Evolutionary conservation across 192 early-diverging fungal species (phyloP).

Genomic region (Coemansia sp.): DNA sequence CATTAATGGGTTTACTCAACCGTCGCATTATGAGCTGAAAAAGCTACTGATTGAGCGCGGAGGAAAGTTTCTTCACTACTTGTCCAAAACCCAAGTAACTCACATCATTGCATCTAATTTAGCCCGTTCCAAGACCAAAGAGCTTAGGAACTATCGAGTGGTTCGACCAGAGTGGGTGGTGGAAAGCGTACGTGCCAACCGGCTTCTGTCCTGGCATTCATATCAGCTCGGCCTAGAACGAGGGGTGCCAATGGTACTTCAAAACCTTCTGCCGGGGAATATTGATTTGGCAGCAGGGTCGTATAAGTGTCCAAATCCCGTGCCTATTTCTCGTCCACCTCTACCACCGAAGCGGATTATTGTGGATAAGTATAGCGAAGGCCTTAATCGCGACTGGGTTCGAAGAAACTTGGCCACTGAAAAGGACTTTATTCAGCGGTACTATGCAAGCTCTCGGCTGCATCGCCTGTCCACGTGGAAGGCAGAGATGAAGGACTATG

Average conservation of each 20-base stretch:
- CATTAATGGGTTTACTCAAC: constrained; percentile 71
- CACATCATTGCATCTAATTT: constrained; percentile 68
- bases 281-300: not conserved
- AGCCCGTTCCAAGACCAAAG: constrained; percentile 63
- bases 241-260: constrained; percentile 1
- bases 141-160: constrained; percentile 64
- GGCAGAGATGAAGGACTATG: constrained; percentile 66
- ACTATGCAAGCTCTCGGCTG: constrained; percentile 68
- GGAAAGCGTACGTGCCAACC: constrained; percentile 61
- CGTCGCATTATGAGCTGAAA: constrained; percentile 54
- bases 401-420: constrained; percentile 43
- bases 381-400: constrained; percentile 40
- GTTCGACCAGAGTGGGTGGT: constrained; percentile 75
- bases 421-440: constrained; percentile 60
- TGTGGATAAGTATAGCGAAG: constrained; percentile 35
- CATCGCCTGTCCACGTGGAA: constrained; percentile 83
- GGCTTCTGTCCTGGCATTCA: constrained; percentile 61
- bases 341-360: constrained; percentile 6
- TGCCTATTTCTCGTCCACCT: not conserved
- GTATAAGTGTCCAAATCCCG: not conserved
- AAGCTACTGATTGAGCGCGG: constrained; percentile 58
- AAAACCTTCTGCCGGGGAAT: too few species aligned
- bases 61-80: constrained; percentile 52
- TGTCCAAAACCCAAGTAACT: constrained; percentile 61
- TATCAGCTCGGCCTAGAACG: constrained; percentile 37